Base-by-base conservation (phyloP, 768 basidiomycete species). In the Lactifluus hygrophoroides region DNA sequence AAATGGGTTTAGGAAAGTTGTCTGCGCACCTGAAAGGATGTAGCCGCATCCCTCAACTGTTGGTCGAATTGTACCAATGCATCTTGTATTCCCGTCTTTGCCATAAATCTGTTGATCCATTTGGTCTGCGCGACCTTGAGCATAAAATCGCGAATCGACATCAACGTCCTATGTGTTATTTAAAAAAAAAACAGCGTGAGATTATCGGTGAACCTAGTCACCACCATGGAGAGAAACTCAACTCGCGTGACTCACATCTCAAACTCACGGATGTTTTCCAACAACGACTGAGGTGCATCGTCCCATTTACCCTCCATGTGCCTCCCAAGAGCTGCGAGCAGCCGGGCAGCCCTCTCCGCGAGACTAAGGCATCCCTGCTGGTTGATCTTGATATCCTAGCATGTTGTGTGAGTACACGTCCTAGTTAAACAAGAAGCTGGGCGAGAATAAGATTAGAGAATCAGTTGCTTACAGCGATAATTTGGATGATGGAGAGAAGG, bases 261-360 rank as follows among this genome's bases (percentile, higher is more conserved):
- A 21, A 66, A 65, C 23, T 65, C 54, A n/a, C 49, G 43, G 30
- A 66, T 58, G 37, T 62, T 66, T n/a, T 65, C 61, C 30, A 66
- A 32, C 28, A 65, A 43, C 19, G 65, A 62, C 23, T 50, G 38
- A 17, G 65, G 65, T 14, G 64, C 65, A 11, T 58, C 53, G 17
- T 62, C 65, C 65, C 65, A 66, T 51, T 59, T 66, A 34, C 65
- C 65, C 28, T 66, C 64, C 65, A 66, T 66, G 21, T 58, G 65
- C 27, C n/a, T 48, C n/a, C 57, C 63, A 0, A 66, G 23, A 17
- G 54, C 56, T 27, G 40, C 27, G 16, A 66, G 61, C 21, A 65
- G 38, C n/a, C 56, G 60, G 16, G 64, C 56, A 1, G 64, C 56
- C 16, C 64, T 44, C 13, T 62, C 57, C 5, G 65, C 64, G 5